These are phyloP conservation scores for Lichtheimia ornata DNA, from an alignment of 371 early-diverging fungal genomes.

Conservation along the genomic window DNA sequence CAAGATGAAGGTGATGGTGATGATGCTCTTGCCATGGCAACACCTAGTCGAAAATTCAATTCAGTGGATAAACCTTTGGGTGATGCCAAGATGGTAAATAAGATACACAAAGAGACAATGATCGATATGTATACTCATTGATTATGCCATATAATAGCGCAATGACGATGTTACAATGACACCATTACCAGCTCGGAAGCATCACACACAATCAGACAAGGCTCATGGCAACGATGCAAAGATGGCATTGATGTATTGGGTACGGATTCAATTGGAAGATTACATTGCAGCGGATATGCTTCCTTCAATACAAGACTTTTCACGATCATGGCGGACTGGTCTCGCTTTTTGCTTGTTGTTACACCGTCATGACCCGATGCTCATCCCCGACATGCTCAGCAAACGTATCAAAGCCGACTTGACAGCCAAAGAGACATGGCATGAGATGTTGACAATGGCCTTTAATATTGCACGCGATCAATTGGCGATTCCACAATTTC, in stretches of 20 bases:
- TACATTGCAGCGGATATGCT: slow-evolving; percentile 61
- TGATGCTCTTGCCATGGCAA: neutral
- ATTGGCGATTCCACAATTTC: slow-evolving; percentile 40
- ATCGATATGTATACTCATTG: no score
- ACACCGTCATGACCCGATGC: slow-evolving; percentile 66
- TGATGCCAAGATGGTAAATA: no score
- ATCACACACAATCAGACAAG: slow-evolving; percentile 8
- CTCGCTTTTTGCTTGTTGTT: slow-evolving; percentile 73
- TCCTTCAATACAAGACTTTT: slow-evolving; percentile 66
- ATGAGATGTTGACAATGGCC: slow-evolving; percentile 28
- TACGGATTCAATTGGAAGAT: slow-evolving; percentile 62
- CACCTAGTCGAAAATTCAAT: neutral
- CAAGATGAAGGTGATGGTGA: neutral
- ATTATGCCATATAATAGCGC: no score
- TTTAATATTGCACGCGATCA: slow-evolving; percentile 37
- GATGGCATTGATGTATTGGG: slow-evolving; percentile 70
- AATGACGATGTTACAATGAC: neutral
- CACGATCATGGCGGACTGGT: slow-evolving; percentile 74
- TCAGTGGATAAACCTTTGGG: neutral
- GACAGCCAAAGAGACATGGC: slow-evolving; percentile 37
- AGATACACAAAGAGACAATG: no score
- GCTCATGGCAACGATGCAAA: slow-evolving; percentile 45
- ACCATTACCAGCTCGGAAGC: slow-evolving; percentile 7
- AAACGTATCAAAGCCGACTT: slow-evolving; percentile 24
- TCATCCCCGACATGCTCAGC: slow-evolving; percentile 59